A percentile compares a stretch with the other conserved stretches of the same genome.
phyloP scores from a whole-genome alignment of 306 rosid genomes.

The Quercus glauca region DNA sequence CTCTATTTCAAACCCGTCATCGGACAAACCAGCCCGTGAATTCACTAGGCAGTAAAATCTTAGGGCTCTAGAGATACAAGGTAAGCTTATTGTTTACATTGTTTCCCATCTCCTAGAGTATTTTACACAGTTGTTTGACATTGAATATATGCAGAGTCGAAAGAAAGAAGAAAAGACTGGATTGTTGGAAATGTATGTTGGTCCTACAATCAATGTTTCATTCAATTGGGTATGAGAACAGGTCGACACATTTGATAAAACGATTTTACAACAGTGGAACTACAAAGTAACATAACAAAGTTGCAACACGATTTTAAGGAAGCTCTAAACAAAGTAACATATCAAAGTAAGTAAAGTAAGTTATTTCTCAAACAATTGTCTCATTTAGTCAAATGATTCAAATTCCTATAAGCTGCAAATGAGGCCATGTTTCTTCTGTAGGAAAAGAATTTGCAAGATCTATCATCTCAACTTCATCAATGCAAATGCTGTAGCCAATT shows the following conservation, averaged over 20 bases:
- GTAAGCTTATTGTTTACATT: no score
- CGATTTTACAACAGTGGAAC: not conserved
- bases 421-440: not conserved
- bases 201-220: not conserved
- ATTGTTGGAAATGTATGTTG: no score
- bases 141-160: no score
- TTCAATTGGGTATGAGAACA: not conserved
- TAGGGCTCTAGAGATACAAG: no score
- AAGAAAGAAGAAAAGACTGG: no score
- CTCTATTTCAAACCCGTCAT: no score
- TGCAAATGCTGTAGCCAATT: constrained; percentile 68
- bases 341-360: not conserved
- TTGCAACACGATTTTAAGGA: not conserved
- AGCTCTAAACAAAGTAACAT: not conserved
- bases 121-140: no score
- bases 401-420: not conserved
- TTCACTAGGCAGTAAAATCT: no score
- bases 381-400: not conserved
- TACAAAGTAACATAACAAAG: not conserved
- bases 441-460: constrained; percentile 11
- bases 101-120: no score
- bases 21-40: no score
- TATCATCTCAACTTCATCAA: constrained; percentile 56
- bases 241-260: not conserved
- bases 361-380: not conserved